Evolutionary conservation across 768 basidiomycete genomes (phyloP).

Genomic region (Boletus pseudopeckii): DNA sequence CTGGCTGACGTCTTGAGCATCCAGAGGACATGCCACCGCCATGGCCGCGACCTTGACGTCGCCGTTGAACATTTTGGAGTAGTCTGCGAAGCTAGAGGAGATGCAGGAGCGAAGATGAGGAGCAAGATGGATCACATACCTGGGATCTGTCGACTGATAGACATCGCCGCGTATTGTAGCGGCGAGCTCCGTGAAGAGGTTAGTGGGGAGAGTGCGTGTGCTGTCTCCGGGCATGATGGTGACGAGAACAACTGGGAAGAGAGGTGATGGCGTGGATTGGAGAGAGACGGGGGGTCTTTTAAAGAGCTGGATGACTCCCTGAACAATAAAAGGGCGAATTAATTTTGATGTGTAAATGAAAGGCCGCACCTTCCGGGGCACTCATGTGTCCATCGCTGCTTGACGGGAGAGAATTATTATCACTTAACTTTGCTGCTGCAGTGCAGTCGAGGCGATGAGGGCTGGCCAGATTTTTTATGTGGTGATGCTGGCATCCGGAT

Average conservation of each 20-base stretch:
- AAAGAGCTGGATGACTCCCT: conserved; percentile 3
- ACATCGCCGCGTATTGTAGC: conserved; percentile 46
- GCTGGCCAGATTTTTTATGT: neutral
- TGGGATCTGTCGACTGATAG: conserved; percentile 41
- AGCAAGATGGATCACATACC: conserved; percentile 28
- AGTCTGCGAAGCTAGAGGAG: conserved; percentile 25
- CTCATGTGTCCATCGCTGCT: neutral
- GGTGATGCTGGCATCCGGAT: conserved; percentile 12
- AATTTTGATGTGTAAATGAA: conserved; percentile 12
- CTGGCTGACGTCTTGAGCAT: conserved; percentile 81
- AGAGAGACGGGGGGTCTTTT: conserved; percentile 12
- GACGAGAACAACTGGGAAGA: neutral
- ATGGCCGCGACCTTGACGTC: conserved; percentile 59
- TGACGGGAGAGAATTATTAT: neutral
- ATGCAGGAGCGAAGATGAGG: neutral
- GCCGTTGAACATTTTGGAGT: conserved; percentile 67
- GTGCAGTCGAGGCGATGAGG: conserved; percentile 15
- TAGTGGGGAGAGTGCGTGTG: conserved; percentile 1
- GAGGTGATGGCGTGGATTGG: conserved; percentile 7
- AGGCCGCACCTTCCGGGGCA: conserved; percentile 1
- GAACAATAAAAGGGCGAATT: neutral
- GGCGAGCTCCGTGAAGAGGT: conserved; percentile 45
- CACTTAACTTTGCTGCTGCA: neutral
- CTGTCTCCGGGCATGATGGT: conserved; percentile 16
- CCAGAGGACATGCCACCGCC: conserved; percentile 68